These are phyloP conservation scores for Diutina pseudorugosa DNA, from an alignment of 1,139 yeast species.

Conservation along the genomic window DNA sequence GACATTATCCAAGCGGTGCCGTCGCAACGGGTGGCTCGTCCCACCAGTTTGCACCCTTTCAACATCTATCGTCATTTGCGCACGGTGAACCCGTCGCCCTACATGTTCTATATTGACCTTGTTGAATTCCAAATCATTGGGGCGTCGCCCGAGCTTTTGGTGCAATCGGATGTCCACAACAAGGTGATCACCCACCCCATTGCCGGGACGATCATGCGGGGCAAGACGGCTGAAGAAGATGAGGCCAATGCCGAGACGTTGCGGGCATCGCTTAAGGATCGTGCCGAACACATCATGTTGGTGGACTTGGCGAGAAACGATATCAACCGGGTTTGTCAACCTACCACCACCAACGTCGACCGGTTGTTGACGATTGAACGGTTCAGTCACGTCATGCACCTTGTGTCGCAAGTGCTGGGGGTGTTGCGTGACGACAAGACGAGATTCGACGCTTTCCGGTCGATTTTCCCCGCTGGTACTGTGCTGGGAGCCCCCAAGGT, in stretches of 20 bases:
- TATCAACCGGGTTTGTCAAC: slow-evolving; percentile 87
- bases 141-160: slow-evolving; percentile 91
- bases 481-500: slow-evolving; percentile 98
- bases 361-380: slow-evolving; percentile 80
- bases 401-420: slow-evolving; percentile 92
- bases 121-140: slow-evolving; percentile 90
- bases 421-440: slow-evolving; percentile 72
- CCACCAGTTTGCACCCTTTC: slow-evolving; percentile 91
- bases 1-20: slow-evolving; percentile 97
- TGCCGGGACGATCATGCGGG: slow-evolving; percentile 91
- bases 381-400: slow-evolving; percentile 95
- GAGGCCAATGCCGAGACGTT: slow-evolving; percentile 68
- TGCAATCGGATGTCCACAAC: slow-evolving; percentile 61
- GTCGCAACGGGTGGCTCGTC: slow-evolving; percentile 90
- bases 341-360: slow-evolving; percentile 74
- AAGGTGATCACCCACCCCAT: slow-evolving; percentile 89
- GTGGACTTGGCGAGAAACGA: slow-evolving; percentile 96
- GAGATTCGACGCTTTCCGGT: slow-evolving; percentile 91
- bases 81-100: slow-evolving; percentile 95
- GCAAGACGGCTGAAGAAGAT: slow-evolving; percentile 84
- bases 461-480: slow-evolving; percentile 97
- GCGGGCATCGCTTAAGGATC: slow-evolving; percentile 72
- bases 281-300: slow-evolving; percentile 97
- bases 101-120: slow-evolving; percentile 85
- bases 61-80: slow-evolving; percentile 89